Conservation (phyloP, 345 rosid genomes). For the Moringa oleifera region DNA sequence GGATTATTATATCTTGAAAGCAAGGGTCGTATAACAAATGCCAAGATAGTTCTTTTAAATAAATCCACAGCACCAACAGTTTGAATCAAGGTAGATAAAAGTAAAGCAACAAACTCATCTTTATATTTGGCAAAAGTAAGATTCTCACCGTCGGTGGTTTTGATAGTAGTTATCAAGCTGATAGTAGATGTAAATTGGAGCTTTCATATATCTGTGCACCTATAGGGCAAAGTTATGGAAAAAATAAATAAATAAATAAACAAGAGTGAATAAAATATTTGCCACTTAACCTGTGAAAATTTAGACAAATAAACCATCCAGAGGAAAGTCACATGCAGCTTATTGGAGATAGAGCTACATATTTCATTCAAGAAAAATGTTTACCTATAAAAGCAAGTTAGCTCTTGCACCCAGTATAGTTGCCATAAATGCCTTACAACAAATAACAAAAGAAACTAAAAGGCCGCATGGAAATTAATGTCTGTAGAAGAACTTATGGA, state of each 20-base stretch:
- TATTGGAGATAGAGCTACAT: background rate
- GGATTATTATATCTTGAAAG: background rate
- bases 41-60: background rate
- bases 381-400: too few species aligned
- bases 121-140: constrained; percentile 10
- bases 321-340: background rate
- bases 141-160: constrained; percentile 69
- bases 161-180: constrained; percentile 88
- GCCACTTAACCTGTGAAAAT: background rate
- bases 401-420: too few species aligned
- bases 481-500: too few species aligned
- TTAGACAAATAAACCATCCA: background rate
- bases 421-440: too few species aligned
- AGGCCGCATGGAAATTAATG: too few species aligned
- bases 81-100: constrained; percentile 5
- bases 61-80: background rate
- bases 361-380: too few species aligned
- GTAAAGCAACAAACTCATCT: constrained; percentile 5
- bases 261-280: too few species aligned
- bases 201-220: constrained; percentile 78
- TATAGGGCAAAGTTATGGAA: constrained; percentile 19
- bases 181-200: constrained; percentile 76
- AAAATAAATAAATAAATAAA: background rate
- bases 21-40: background rate
- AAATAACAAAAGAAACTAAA: too few species aligned